Evolutionary conservation across 805 yeast genomes (phyloP).

Genomic region (Yamadazyma paraphyllophila): DNA sequence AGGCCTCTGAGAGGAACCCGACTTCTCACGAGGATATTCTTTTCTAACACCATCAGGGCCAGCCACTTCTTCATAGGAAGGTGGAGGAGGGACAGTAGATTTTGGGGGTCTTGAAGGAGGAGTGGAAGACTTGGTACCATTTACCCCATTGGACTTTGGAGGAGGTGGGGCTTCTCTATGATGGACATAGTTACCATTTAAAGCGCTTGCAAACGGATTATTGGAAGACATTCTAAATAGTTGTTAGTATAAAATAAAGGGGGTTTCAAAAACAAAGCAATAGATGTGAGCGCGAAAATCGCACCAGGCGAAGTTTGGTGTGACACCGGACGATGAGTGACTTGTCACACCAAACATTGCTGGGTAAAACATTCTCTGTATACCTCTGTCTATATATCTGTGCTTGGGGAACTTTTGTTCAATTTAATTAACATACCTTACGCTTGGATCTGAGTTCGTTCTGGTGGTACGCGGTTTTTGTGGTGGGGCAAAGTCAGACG

Average conservation of each 20-base stretch:
- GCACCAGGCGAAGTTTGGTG: neutral
- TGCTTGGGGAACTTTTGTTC: neutral
- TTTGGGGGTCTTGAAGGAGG: conserved; percentile 33
- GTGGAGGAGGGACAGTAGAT: conserved; percentile 44
- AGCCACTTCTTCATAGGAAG: conserved; percentile 70
- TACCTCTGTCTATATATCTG: neutral
- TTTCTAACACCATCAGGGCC: conserved; percentile 40
- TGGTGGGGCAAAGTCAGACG: conserved; percentile 11
- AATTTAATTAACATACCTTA: conserved; percentile 12
- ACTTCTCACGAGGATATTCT: conserved; percentile 58
- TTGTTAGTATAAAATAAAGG: conserved; percentile 15
- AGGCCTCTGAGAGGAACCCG: conserved; percentile 14
- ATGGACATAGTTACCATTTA: conserved; percentile 34
- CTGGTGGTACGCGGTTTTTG: conserved; percentile 10
- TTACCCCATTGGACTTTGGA: conserved; percentile 14
- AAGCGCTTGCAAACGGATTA: conserved; percentile 54
- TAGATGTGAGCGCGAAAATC: conserved; percentile 1
- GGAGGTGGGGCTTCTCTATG: conserved; percentile 40
- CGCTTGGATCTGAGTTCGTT: conserved; percentile 16
- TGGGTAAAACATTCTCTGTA: too few relatives aligned
- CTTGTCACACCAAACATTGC: neutral
- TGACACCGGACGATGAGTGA: neutral
- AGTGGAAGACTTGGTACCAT: conserved; percentile 14
- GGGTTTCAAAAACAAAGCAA: conserved; percentile 4
- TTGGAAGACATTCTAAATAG: conserved; percentile 39